These are phyloP conservation scores for Chaetoceros muelleri DNA, from an alignment of 108 stramenopile genomes.

Conservation along the genomic window DNA sequence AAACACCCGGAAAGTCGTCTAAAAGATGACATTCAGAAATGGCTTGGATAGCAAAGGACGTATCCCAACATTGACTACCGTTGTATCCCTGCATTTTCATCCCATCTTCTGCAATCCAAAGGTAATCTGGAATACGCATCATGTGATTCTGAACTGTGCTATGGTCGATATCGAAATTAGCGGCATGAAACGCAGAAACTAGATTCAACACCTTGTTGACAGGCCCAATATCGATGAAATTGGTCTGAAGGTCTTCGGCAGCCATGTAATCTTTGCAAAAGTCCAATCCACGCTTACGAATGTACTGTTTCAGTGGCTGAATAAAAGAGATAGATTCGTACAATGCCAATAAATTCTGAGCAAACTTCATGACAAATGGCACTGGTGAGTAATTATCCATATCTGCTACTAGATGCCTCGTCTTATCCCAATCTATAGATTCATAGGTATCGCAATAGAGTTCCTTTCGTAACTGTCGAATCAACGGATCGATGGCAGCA, in stretches of 20 bases:
- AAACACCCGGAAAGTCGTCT: slow-evolving; percentile 64
- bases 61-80: slow-evolving; percentile 97
- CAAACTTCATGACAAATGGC: slow-evolving; percentile 69
- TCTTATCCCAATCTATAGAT: slow-evolving; percentile 69
- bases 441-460: slow-evolving; percentile 69
- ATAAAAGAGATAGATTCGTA: slow-evolving; percentile 78
- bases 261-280: slow-evolving; percentile 82
- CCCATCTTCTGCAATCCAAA: slow-evolving; percentile 99
- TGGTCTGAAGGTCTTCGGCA: slow-evolving; percentile 96
- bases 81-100: slow-evolving; percentile 99
- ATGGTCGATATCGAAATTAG: slow-evolving; percentile 39
- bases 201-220: slow-evolving; percentile 98
- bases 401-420: slow-evolving; percentile 75
- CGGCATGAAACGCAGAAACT: slow-evolving; percentile 63
- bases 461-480: slow-evolving; percentile 9
- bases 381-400: slow-evolving; percentile 95
- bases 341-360: slow-evolving; percentile 67
- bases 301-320: slow-evolving; percentile 44
- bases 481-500: neutral
- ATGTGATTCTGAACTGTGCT: slow-evolving; percentile 71
- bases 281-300: slow-evolving; percentile 56
- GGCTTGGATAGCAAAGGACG: slow-evolving; percentile 93
- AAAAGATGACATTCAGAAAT: slow-evolving; percentile 68
- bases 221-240: slow-evolving; percentile 88
- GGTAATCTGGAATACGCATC: slow-evolving; percentile 86